Conservation (phyloP, 129 eudicot genomes). For the Solidago caesia region DNA sequence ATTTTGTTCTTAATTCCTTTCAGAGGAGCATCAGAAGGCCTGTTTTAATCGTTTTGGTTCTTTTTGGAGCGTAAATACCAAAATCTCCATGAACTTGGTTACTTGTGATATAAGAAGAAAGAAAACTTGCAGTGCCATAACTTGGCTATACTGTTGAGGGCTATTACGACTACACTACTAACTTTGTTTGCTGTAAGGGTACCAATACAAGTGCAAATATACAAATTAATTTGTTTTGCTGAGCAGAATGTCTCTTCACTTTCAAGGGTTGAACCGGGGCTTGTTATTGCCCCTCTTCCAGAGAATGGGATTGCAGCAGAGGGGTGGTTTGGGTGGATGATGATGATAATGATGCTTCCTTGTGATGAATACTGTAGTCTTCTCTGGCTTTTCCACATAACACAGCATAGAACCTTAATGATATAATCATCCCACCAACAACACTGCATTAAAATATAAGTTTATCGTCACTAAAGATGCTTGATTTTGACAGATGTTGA, state of each 20-base stretch:
- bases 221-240: slow-evolving; percentile 1
- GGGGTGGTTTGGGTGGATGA: slow-evolving; percentile 29
- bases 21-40: too few species aligned
- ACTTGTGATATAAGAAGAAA: too few species aligned
- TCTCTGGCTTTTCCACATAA: slow-evolving; percentile 65
- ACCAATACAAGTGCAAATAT: background rate
- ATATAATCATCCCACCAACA: slow-evolving; percentile 45
- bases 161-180: background rate
- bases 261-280: background rate
- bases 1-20: too few species aligned
- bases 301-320: slow-evolving; percentile 25
- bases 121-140: too few species aligned
- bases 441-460: slow-evolving; percentile 33
- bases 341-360: slow-evolving; percentile 24
- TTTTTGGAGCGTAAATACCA: too few species aligned
- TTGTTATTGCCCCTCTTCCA: slow-evolving; percentile 18
- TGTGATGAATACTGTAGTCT: slow-evolving; percentile 14
- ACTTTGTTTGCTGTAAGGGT: background rate
- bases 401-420: slow-evolving; percentile 56
- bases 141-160: background rate
- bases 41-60: too few species aligned
- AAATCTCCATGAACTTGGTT: background rate
- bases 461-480: slow-evolving; percentile 3
- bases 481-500: background rate
- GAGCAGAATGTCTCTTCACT: background rate